Evolutionary conservation across 306 rosid species (phyloP), one percentile per base, ranked within the genome.

Genomic region (Dicorynia guianensis): DNA sequence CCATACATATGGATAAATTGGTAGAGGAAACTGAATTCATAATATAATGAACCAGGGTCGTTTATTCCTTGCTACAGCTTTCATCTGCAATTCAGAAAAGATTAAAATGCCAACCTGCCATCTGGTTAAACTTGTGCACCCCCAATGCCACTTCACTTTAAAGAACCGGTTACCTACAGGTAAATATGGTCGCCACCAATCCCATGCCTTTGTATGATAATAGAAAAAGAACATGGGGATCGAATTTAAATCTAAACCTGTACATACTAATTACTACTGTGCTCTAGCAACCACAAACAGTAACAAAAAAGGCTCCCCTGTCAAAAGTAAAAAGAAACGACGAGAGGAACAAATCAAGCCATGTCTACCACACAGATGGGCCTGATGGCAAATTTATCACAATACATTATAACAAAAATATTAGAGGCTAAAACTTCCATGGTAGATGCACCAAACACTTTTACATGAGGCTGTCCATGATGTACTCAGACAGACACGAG

Each of bases 281-380:
- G 73, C 71, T 81, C 84, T 82, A 76, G 72, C 63, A 63, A 83
- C 86, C 84, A 79, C 86, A 80, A 80, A 75, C 75, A 85, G 92
- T 82, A 83, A 80, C 83, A 87, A 81, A 88, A 83, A 71, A 80
- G 78, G 89, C 90, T 80, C 96, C 84, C 72, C 79, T 59, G 87
- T 79, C 81, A 65, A 53, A 47, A 67, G 72, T 56, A 83, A 81
- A 81, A 81, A 25, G 30, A 65, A 67, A 78, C 55, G 76, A 76
- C 81, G 30, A 25, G 78, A 78, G 83, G 76, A 86, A 84, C 85
- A 81, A 49, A 83, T 82, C 84, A 83, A 76, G 79, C 86, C 85
- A 81, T 66, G 67, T 67, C 78, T 73, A 75, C 70, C 64, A 75
- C 79, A 79, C 85, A 79, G 74, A 83, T 42, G 64, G 85, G 87